Conservation (phyloP, 495 filamentous ascomycete species). For the Penicillium turbatum region DNA sequence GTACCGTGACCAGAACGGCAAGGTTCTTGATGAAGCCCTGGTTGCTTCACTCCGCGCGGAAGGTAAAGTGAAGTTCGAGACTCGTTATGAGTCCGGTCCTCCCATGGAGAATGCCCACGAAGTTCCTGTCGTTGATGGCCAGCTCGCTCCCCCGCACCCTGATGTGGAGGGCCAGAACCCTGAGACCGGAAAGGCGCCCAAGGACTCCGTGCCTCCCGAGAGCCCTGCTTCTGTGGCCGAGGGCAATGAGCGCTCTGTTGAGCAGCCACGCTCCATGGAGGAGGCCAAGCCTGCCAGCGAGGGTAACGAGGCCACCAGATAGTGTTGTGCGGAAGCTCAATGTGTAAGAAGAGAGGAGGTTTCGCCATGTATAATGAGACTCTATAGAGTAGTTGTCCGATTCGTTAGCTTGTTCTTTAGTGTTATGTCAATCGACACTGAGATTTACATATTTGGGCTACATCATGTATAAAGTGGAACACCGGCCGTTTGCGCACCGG, state of each 20-base stretch:
- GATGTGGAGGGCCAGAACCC: conserved; percentile 72
- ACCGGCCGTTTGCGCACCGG: neutral
- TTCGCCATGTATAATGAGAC: conserved; percentile 28
- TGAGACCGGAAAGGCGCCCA: conserved; percentile 49
- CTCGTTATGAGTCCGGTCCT: conserved; percentile 86
- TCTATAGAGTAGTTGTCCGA: conserved; percentile 15
- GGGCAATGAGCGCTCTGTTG: conserved; percentile 57
- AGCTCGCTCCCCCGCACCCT: conserved; percentile 74
- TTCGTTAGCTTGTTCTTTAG: conserved; percentile 17
- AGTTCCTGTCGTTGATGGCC: conserved; percentile 63
- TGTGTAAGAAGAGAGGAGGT: conserved; percentile 12
- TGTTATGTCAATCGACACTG: conserved; percentile 4
- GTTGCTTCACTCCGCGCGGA: conserved; percentile 69
- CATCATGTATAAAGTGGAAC: neutral
- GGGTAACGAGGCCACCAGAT: conserved; percentile 60
- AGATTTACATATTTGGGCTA: neutral
- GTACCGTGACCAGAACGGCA: conserved; percentile 92
- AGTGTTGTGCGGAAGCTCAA: conserved; percentile 17
- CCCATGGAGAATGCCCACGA: conserved; percentile 44
- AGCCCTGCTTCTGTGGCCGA: conserved; percentile 49
- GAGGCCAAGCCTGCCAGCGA: conserved; percentile 72
- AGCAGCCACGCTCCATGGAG: conserved; percentile 48
- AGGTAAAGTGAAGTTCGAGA: conserved; percentile 92
- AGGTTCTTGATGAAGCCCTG: conserved; percentile 76
- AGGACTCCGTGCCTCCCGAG: conserved; percentile 39